Percentiles rank a stretch among this genome's conserved stretches.
phyloP scores from a whole-genome alignment of 2,329 filamentous ascomycete genomes.

The Cyclaneusma minus region DNA sequence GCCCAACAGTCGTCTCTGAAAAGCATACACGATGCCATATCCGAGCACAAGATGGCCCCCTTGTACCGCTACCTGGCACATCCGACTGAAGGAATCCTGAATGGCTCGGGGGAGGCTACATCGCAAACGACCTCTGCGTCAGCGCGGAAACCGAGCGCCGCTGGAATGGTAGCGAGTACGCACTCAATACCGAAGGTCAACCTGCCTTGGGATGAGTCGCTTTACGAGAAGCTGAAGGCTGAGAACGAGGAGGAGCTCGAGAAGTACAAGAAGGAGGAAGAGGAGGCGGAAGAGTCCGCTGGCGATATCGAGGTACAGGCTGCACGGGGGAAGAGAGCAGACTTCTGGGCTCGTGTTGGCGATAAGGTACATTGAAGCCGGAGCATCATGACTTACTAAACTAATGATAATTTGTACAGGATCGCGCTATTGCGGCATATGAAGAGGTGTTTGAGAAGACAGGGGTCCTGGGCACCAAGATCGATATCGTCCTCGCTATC shows the following conservation, averaged over 20 bases:
- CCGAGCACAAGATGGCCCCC: conserved; percentile 73
- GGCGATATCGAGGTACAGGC: conserved; percentile 92
- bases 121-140: conserved; percentile 34
- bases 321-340: conserved; percentile 83
- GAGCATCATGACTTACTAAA: background rate
- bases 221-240: conserved; percentile 64
- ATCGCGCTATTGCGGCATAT: conserved; percentile 84
- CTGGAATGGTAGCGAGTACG: conserved; percentile 62
- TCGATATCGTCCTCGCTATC: conserved; percentile 90
- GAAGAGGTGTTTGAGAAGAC: conserved; percentile 94
- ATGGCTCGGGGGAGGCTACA: conserved; percentile 29
- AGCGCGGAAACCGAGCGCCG: conserved; percentile 53
- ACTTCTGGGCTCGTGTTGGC: conserved; percentile 89
- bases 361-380: conserved; percentile 63
- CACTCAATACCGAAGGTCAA: conserved; percentile 47
- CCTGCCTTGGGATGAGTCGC: conserved; percentile 78
- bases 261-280: conserved; percentile 68
- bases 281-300: conserved; percentile 88
- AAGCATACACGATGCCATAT: conserved; percentile 67
- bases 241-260: conserved; percentile 69
- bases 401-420: conserved; percentile 33
- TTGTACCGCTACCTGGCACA: conserved; percentile 76
- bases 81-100: conserved; percentile 48
- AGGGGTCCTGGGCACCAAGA: conserved; percentile 91
- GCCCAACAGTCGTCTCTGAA: conserved; percentile 57